Evolutionary conservation across 805 yeast genomes (phyloP).

Genomic region (Clavispora carvajalis): DNA sequence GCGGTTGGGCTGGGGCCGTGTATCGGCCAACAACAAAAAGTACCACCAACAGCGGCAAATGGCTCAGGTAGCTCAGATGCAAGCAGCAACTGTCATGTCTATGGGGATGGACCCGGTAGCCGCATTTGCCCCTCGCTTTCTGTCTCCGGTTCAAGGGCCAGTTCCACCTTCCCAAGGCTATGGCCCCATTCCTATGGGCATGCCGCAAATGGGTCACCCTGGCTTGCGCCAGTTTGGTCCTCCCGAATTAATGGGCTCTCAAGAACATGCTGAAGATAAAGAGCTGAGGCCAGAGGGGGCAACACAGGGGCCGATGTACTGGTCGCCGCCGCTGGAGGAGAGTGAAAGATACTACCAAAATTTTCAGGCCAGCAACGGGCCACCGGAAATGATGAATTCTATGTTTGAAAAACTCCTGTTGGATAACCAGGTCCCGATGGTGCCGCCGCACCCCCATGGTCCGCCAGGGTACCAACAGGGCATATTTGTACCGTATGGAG

Average conservation of each 20-base stretch:
- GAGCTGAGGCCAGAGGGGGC: background rate
- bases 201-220: conserved; percentile 5
- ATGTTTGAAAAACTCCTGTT: conserved; percentile 2
- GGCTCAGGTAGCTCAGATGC: conserved; percentile 33
- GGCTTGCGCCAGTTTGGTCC: conserved; percentile 3
- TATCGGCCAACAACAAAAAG: conserved; percentile 26
- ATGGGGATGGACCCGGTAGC: conserved; percentile 37
- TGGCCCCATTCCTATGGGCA: conserved; percentile 9
- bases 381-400: background rate
- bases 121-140: conserved; percentile 22
- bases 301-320: background rate
- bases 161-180: conserved; percentile 4
- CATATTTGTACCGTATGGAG: conserved; percentile 2
- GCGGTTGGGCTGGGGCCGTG: conserved; percentile 84
- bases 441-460: background rate
- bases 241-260: background rate
- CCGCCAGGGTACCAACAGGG: conserved; percentile 1
- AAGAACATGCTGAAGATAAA: background rate
- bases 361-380: background rate
- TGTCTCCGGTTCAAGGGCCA: conserved; percentile 1
- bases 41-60: conserved; percentile 27
- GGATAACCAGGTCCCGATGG: background rate
- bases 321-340: background rate
- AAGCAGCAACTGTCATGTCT: conserved; percentile 33
- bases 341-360: background rate